Percentiles rank a stretch among this genome's conserved stretches.
phyloP scores from a whole-genome alignment of 495 filamentous ascomycete genomes.

The Lindgomyces ingoldianus region DNA sequence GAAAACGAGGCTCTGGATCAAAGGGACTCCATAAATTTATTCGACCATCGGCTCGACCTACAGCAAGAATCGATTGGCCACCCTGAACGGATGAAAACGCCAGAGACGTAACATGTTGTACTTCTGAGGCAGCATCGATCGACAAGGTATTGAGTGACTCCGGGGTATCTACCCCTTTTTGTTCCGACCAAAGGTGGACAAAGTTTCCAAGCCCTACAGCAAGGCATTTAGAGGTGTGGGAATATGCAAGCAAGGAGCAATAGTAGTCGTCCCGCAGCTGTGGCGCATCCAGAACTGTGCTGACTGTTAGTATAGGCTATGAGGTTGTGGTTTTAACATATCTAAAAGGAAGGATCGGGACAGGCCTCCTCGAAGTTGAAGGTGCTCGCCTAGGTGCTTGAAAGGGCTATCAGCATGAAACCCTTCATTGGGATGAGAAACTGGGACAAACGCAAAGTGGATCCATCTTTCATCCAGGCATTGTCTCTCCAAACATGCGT shows the following conservation, averaged over 20 bases:
- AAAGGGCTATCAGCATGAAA: neutral
- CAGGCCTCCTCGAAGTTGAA: constrained; percentile 32
- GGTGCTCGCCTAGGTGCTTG: constrained; percentile 6
- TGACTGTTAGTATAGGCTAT: constrained; percentile 25
- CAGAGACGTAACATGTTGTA: constrained; percentile 69
- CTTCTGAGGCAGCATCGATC: neutral
- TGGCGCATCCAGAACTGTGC: constrained; percentile 79
- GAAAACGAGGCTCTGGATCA: constrained; percentile 67
- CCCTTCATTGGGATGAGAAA: neutral
- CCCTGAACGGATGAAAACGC: constrained; percentile 84
- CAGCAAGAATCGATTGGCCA: constrained; percentile 76
- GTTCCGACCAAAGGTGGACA: constrained; percentile 89
- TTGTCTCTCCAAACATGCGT: constrained; percentile 45
- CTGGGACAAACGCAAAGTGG: constrained; percentile 28
- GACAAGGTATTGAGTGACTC: constrained; percentile 44
- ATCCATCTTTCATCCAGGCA: constrained; percentile 55
- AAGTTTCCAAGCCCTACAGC: constrained; percentile 81
- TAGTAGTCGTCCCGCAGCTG: constrained; percentile 92
- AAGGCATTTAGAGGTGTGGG: constrained; percentile 66
- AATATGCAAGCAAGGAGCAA: constrained; percentile 89
- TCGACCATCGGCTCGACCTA: constrained; percentile 72
- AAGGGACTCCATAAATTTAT: constrained; percentile 63
- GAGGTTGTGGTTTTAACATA: constrained; percentile 45
- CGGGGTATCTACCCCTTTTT: constrained; percentile 55
- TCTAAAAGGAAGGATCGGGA: constrained; percentile 78